A percentile compares a stretch with the other conserved stretches of the same genome.
These are phyloP conservation scores for Lagenidium giganteum DNA, from an alignment of 352 stramenopile genomes.

Conservation along the genomic window DNA sequence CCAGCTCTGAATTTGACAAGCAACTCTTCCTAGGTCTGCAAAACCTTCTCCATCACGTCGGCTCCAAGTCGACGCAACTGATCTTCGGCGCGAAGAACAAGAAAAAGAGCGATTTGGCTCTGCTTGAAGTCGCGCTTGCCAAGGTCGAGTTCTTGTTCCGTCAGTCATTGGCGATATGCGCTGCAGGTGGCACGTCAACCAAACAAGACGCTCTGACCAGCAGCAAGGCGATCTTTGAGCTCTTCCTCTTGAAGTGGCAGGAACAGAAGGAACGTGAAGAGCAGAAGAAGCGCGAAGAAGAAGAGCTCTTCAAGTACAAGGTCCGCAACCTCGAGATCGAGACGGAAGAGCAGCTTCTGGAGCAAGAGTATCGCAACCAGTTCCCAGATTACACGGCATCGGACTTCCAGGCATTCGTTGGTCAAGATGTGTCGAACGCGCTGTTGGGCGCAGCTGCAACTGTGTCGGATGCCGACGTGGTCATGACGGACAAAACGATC, in stretches of 20 bases:
- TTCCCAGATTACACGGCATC: slow-evolving; percentile 86
- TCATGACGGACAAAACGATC: slow-evolving; percentile 61
- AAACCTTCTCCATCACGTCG: slow-evolving; percentile 40
- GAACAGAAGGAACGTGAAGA: slow-evolving; percentile 63
- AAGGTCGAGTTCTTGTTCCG: slow-evolving; percentile 58
- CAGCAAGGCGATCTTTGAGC: slow-evolving; percentile 58
- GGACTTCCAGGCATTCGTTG: slow-evolving; percentile 57
- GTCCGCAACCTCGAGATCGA: slow-evolving; percentile 63
- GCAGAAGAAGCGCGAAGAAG: slow-evolving; percentile 49
- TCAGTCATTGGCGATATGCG: slow-evolving; percentile 4
- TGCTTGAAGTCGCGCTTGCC: slow-evolving; percentile 49
- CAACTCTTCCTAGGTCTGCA: too few relatives aligned
- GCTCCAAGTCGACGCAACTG: slow-evolving; percentile 31
- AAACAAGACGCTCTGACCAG: slow-evolving; percentile 36
- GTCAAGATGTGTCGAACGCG: slow-evolving; percentile 15
- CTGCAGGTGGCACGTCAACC: slow-evolving; percentile 9
- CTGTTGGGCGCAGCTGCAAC: too few relatives aligned
- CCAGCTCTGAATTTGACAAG: too few relatives aligned
- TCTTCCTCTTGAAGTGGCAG: slow-evolving; percentile 70
- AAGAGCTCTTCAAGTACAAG: slow-evolving; percentile 76
- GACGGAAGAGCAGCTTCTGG: slow-evolving; percentile 62
- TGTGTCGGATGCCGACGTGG: slow-evolving; percentile 27
- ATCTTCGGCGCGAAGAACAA: slow-evolving; percentile 48
- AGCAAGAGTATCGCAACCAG: slow-evolving; percentile 83
- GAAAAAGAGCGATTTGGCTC: slow-evolving; percentile 46